Evolutionary conservation across 2,329 filamentous ascomycete species (phyloP).

Genomic region (Ceratocystis harringtonii): DNA sequence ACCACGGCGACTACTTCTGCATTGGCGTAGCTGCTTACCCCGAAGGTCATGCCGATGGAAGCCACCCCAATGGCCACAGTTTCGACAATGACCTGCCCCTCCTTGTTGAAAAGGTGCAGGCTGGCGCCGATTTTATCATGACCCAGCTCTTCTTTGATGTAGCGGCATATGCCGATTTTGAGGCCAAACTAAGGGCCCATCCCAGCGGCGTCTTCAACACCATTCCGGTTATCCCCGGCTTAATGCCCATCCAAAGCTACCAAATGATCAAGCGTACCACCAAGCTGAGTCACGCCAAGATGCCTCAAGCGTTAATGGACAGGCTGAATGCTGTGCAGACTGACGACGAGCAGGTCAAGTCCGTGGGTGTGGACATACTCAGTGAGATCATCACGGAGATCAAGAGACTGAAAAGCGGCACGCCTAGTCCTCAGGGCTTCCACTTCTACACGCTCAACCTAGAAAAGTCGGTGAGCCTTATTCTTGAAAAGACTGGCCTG

Average conservation of each 20-base stretch:
- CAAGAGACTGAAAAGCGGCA: conserved; percentile 30
- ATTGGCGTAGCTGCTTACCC: conserved; percentile 90
- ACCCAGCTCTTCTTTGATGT: conserved; percentile 94
- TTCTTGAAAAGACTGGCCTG: conserved; percentile 70
- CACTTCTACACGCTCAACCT: conserved; percentile 97
- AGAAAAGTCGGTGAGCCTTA: conserved; percentile 89
- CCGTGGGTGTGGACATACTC: conserved; percentile 65
- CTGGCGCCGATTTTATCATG: conserved; percentile 96
- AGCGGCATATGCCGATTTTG: conserved; percentile 66
- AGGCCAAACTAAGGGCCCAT: conserved; percentile 60
- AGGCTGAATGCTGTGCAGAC: conserved; percentile 59
- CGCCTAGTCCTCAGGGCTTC: conserved; percentile 51
- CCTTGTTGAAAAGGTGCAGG: conserved; percentile 75
- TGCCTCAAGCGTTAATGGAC: conserved; percentile 56
- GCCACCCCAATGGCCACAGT: conserved; percentile 55
- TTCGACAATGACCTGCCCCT: conserved; percentile 73
- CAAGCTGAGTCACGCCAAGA: conserved; percentile 78
- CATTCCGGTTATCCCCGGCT: conserved; percentile 79
- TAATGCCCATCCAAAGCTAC: conserved; percentile 97
- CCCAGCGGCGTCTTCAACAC: conserved; percentile 72
- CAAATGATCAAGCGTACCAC: conserved; percentile 88
- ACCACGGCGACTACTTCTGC: conserved; percentile 89
- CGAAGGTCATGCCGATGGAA: conserved; percentile 86
- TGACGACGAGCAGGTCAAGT: conserved; percentile 70
- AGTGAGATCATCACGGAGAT: conserved; percentile 71